Evolutionary conservation across 169 alveolate species (phyloP), one percentile per base, ranked within the genome.

Genomic region (Eimeria acervulina): DNA sequence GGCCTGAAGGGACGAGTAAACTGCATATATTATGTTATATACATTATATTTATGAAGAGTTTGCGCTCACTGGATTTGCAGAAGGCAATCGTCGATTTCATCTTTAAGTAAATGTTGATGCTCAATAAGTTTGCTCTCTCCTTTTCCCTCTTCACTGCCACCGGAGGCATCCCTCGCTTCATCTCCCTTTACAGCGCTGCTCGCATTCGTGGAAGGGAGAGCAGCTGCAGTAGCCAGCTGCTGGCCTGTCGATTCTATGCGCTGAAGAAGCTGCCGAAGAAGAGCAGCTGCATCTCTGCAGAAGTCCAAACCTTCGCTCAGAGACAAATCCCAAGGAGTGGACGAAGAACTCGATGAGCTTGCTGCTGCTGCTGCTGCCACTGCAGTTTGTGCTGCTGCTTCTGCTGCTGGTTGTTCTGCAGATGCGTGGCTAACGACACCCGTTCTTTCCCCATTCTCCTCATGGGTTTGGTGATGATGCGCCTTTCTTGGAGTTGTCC

Each of bases 261-360:
- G 88, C 61, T 78, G 88, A 23, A 40, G 8, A 0, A 78, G 33
- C 63, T 78, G 88, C 63, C 61, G 63, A 42, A 78, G 88, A 23
- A 78, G 88, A 40, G 88, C 88, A n/a, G 13, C 88, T 5, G 63
- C 88, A 78, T 78, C 88, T 42, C 88, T 40, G 12, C 88, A 78
- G 21, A 78, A 78, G 61, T 78, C 88, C 38, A 78, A 19, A 17
- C 88, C 88, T n/a, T 78, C 88, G 38, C 66, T 38, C 59, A 78
- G 66, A 44, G 66, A 23, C 38, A 78, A 40, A 23, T 42, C 88
- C 88, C 88, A 78, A 42, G 88, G 88, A 2, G 80, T 28, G 10
- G 80, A 5, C 23, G 44, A 68, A 0, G 80, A 33, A 17, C 80
- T 33, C 10, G 80, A 28, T 10, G 47, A 31, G 23, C 33, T 68